phyloP scores from a whole-genome alignment of 345 rosid genomes.

The Xanthoceras sorbifolium region DNA sequence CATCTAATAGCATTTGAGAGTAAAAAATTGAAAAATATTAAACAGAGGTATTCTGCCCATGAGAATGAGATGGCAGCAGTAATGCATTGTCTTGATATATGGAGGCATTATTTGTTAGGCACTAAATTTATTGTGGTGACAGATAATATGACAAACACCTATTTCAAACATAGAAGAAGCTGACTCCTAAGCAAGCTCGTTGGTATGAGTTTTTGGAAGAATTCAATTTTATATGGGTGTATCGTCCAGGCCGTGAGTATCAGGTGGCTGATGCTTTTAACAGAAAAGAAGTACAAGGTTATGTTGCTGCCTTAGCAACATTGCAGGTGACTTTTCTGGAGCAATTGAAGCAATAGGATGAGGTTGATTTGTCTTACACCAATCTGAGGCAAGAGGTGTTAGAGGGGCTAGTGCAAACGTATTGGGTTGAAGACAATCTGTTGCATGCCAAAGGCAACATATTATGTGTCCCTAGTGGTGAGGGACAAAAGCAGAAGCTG shows the following conservation, averaged over 20 bases:
- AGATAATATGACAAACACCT: background rate
- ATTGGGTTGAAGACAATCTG: background rate
- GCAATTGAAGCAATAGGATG: background rate
- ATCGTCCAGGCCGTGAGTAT: background rate
- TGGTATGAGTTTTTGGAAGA: background rate
- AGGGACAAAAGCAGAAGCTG: too few relatives aligned
- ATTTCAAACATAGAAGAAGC: slow-evolving; percentile 10
- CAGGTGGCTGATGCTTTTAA: background rate
- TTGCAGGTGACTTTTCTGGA: background rate
- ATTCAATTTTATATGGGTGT: background rate
- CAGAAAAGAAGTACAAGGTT: background rate
- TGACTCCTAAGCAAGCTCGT: background rate
- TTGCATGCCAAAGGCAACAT: background rate
- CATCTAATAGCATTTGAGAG: background rate
- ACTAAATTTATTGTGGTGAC: background rate
- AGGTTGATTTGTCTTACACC: background rate
- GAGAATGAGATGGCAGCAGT: background rate
- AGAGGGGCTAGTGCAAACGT: background rate
- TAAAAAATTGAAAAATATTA: background rate
- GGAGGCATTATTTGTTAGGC: background rate
- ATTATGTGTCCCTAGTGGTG: background rate
- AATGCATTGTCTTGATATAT: background rate
- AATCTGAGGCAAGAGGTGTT: background rate
- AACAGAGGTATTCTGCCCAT: background rate
- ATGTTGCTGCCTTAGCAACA: background rate